Evolutionary conservation across 352 stramenopile genomes (phyloP).

Genomic region (Peronospora tabacina): DNA sequence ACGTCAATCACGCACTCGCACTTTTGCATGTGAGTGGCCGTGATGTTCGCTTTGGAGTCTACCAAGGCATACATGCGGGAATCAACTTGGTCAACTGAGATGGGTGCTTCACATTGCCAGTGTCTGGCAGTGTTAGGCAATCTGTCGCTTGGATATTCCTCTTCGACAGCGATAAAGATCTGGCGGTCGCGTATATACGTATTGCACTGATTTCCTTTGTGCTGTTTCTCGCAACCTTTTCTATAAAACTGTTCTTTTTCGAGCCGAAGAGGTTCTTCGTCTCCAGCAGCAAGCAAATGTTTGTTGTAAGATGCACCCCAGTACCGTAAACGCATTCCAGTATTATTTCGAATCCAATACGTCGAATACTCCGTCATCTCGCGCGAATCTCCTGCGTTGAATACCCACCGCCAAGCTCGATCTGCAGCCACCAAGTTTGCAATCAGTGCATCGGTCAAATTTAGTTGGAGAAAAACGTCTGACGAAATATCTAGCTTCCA

Average conservation of each 20-base stretch:
- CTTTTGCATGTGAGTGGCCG: conserved; percentile 44
- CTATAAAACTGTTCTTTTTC: conserved; percentile 12
- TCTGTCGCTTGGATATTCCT: conserved; percentile 30
- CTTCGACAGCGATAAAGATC: conserved; percentile 67
- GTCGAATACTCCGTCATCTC: conserved; percentile 79
- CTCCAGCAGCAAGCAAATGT: conserved; percentile 40
- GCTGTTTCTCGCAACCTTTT: conserved; percentile 7
- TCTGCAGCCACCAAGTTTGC: conserved; percentile 69
- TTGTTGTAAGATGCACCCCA: conserved; percentile 54
- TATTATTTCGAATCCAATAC: conserved; percentile 85
- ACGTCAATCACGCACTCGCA: conserved; percentile 85
- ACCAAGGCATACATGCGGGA: conserved; percentile 77
- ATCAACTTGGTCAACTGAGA: conserved; percentile 78
- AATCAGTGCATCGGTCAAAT: conserved; percentile 77
- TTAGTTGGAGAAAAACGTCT: conserved; percentile 57
- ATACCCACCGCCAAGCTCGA: conserved; percentile 72
- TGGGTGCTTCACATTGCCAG: conserved; percentile 71
- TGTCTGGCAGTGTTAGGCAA: conserved; percentile 28
- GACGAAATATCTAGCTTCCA: conserved; percentile 61
- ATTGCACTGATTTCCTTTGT: conserved; percentile 17
- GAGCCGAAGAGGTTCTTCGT: conserved; percentile 64
- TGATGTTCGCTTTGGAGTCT: conserved; percentile 46
- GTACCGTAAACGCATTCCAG: conserved; percentile 67
- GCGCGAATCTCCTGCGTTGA: conserved; percentile 54
- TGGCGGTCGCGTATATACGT: conserved; percentile 30